Evolutionary conservation across 2,329 filamentous ascomycete species (phyloP), one percentile per base, ranked within the genome.

Genomic region (Trichoderma sp.): DNA sequence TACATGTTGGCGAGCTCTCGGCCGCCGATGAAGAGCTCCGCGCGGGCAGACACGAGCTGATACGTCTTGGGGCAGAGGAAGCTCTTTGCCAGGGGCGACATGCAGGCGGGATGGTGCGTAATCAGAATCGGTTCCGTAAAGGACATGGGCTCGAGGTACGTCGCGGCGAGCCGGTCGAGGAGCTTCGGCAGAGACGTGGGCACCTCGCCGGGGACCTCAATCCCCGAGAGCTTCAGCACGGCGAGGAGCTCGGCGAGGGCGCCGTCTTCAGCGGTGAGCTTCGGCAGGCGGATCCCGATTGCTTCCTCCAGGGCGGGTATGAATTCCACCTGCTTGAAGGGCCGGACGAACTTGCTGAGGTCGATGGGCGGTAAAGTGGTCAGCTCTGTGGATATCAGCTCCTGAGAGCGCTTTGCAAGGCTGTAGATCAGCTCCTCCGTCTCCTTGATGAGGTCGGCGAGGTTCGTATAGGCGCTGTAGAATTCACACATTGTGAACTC

Each of bases 401-500:
- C 68, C 5, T 80, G 75, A 44, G 85, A 82, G 68, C 83, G 81
- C 17, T 76, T 71, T 10, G 85, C 83, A 17, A 93, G 80, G 19
- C 84, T 82, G 41, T 75, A 79, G 39, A 97, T 77, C 55, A 98
- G 78, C 15, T 83, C 79, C 75, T 95, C 90, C 0, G 94, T 98
- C 74, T 88, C 86, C 21, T 77, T 74, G 73, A 96, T 93, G 58
- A 98, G 80, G 48, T 91, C 86, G 43, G 88, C 80, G 0, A 97
- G 83, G 68, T 89, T 90, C 67, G 90, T 88, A 72, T 93, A 96
- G 3, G 93, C 89, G 67, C 90, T 89, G 78, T 99, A 99, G 78
- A 97, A 98, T 78, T 99, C 95, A 81, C 94, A 98, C 67, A 92
- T 98, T 51, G 91, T 95, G 78, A 98, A 99, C 74, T 99, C 95